Conservation (phyloP, 2,329 filamentous ascomycete genomes). For the Calycina herbarum region DNA sequence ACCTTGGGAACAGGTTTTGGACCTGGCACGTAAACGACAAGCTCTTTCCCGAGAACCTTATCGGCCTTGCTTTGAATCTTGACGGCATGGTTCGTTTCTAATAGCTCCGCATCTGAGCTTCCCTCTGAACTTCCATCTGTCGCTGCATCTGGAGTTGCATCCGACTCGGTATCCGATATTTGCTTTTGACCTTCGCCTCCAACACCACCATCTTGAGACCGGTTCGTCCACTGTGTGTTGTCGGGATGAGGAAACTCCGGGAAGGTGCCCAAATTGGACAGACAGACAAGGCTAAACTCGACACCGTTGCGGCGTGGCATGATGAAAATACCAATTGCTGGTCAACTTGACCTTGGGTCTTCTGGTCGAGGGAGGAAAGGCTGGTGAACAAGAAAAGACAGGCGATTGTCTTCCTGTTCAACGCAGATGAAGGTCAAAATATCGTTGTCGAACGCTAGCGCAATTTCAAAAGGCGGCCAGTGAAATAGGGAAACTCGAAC, state of each 20-base stretch:
- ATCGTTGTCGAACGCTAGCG: not conserved
- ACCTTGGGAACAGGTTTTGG: not conserved
- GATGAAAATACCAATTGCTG: conserved; percentile 6
- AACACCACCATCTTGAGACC: not conserved
- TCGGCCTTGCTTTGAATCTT: conserved; percentile 28
- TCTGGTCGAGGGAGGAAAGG: not conserved
- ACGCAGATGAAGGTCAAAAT: not conserved
- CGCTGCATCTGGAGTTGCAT: not conserved
- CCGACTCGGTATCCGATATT: not conserved
- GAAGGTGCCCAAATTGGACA: conserved; percentile 39
- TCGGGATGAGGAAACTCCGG: conserved; percentile 58
- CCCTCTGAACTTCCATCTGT: not conserved
- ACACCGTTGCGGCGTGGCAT: conserved; percentile 36
- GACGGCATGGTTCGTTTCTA: not conserved
- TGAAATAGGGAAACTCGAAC: not conserved
- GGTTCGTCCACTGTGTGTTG: conserved; percentile 45
- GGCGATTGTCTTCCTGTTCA: not conserved
- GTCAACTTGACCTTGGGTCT: not conserved
- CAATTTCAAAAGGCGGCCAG: not conserved
- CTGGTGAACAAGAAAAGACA: not conserved
- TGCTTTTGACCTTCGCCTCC: not conserved
- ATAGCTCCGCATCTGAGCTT: not conserved
- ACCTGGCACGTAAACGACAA: conserved; percentile 57
- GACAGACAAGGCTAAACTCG: conserved; percentile 32
- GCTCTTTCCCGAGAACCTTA: conserved; percentile 35